Evolutionary conservation across 176 grass and related monocot genomes (phyloP), one percentile per base, ranked within the genome.

Genomic region (Musa itinerans): DNA sequence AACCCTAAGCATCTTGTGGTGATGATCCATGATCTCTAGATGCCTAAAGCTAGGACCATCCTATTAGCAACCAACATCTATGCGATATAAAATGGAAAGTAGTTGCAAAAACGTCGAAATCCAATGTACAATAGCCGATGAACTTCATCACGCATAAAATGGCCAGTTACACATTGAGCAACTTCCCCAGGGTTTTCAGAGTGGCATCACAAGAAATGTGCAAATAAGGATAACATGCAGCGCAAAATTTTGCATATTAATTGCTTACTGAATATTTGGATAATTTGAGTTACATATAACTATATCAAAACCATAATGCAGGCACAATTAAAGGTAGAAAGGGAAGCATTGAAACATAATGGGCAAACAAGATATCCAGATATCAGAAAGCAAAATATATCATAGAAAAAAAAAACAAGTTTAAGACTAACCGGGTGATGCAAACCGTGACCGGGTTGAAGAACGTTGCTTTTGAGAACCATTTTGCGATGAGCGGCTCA

Each of bases 401-500:
- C 48, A 54, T 10, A 50, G 17, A 69, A 77, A 72, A 48, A 57
- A 8, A 66, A n/a, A 0, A 43, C 34, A 43, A 43, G 50, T 65
- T 15, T 21, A 78, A 67, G 29, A 86, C 90, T 83, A 43, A 97
- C 93, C 90, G 83, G 83, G 76, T 79, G 88, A 74, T 67, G 83
- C 52, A 80, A 89, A 83, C 24, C 87, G 77, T 27, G 85, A 87
- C 50, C 90, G 87, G 74, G 74, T 81, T n/a, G 80, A 81, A 53
- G 80, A 81, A 17, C 90, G 87, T 61, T 93, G 90, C 77, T 81
- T 85, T 65, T 87, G 90, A 74, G 84, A 85, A 77, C 77, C 85
- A 85, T 64, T 62, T 43, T 83, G 90, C 34, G 62, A 85, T 70
- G 75, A 16, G 21, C 83, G 77, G 54, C 71, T 85, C 72, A 11